A percentile compares a stretch with the other conserved stretches of the same genome.
phyloP scores from a whole-genome alignment of 2,329 filamentous ascomycete species.

The Colletotrichum sojae region DNA sequence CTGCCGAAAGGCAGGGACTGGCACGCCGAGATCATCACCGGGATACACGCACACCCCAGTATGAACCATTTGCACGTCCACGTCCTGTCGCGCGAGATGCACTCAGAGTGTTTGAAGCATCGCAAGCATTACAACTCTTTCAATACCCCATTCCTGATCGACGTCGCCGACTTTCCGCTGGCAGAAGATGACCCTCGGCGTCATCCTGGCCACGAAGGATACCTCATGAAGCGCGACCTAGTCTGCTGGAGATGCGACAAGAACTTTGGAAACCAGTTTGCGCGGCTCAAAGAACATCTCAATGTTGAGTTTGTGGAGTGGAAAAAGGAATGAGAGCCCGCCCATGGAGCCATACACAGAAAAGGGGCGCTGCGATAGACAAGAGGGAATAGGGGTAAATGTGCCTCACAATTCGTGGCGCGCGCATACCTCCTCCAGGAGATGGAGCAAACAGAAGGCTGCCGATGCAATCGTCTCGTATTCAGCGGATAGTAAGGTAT shows the following conservation, averaged over 20 bases:
- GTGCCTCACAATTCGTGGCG: too few species aligned
- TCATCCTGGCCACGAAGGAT: constrained; percentile 68
- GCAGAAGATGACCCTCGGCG: constrained; percentile 74
- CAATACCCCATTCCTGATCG: constrained; percentile 85
- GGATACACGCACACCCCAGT: constrained; percentile 88
- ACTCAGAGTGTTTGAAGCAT: constrained; percentile 79
- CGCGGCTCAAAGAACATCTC: constrained; percentile 81
- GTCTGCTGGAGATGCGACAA: constrained; percentile 87
- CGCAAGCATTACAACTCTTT: constrained; percentile 95
- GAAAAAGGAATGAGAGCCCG: constrained; percentile 70
- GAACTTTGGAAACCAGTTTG: constrained; percentile 82
- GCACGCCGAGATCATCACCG: constrained; percentile 79
- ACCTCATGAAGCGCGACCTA: constrained; percentile 73
- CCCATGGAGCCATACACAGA: too few species aligned
- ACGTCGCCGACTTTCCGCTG: constrained; percentile 85
- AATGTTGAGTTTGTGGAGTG: constrained; percentile 81
- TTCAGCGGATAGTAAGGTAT: constrained; percentile 30
- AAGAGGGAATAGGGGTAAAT: too few species aligned
- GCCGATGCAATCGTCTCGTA: constrained; percentile 1
- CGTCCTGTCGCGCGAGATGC: constrained; percentile 85
- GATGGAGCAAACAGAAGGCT: too few species aligned
- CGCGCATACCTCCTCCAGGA: too few species aligned
- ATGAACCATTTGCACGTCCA: constrained; percentile 96
- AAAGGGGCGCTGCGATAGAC: background rate
- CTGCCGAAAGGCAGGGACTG: constrained; percentile 85